Evolutionary conservation across 139 green algal genomes (phyloP).

Genomic region (Eudorina sp.): DNA sequence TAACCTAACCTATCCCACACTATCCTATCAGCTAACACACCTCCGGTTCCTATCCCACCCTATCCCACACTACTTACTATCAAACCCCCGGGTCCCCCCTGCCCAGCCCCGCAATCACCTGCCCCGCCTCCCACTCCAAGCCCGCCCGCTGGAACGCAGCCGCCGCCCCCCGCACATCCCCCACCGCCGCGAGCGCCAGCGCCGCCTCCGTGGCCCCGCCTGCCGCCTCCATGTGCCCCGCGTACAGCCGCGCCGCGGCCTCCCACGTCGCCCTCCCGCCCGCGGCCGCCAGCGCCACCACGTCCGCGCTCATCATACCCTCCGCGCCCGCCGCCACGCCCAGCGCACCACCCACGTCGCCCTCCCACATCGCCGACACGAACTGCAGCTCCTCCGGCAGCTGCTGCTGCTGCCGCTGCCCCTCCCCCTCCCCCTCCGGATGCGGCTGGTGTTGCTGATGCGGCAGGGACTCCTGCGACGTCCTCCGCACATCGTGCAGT

Average conservation of each 20-base stretch:
- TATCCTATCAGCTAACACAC: too few species aligned
- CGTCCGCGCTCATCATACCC: slow-evolving; percentile 33
- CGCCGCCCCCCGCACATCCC: slow-evolving; percentile 10
- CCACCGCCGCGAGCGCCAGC: slow-evolving; percentile 36
- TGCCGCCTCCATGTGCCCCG: slow-evolving; percentile 6
- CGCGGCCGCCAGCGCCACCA: slow-evolving; percentile 40
- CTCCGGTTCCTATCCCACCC: too few species aligned
- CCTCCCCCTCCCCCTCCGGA: background rate
- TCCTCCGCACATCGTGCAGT: background rate
- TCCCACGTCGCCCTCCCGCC: slow-evolving; percentile 2
- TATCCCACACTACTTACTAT: too few species aligned
- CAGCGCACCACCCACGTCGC: slow-evolving; percentile 27
- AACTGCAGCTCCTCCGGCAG: slow-evolving; percentile 7
- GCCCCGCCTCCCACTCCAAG: slow-evolving; percentile 25
- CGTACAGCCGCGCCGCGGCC: slow-evolving; percentile 37
- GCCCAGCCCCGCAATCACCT: slow-evolving; percentile 5
- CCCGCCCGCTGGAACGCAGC: slow-evolving; percentile 15
- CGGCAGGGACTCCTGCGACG: background rate
- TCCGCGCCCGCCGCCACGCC: slow-evolving; percentile 8
- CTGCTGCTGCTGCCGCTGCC: background rate
- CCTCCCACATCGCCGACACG: slow-evolving; percentile 34
- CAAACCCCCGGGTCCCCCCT: background rate
- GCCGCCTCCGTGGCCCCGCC: slow-evolving; percentile 15
- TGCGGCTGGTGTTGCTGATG: background rate
- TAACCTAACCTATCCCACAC: too few species aligned